Conservation (phyloP, 2,329 filamentous ascomycete genomes). For the Talaromyces islandicus region DNA sequence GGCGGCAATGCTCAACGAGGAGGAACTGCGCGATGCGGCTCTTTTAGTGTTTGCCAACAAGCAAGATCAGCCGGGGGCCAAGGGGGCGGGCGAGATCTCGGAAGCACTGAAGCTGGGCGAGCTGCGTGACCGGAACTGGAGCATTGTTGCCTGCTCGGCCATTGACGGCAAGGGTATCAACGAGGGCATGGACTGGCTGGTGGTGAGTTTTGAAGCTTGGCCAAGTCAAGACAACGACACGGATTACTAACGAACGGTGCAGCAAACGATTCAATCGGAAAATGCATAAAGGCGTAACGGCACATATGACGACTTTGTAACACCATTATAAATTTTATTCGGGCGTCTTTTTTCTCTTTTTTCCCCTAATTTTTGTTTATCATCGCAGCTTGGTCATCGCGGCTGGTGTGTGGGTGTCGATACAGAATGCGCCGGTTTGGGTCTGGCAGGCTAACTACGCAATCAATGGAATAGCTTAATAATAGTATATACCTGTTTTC, state of each 20-base stretch:
- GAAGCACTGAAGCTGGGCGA: conserved; percentile 87
- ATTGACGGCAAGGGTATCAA: conserved; percentile 91
- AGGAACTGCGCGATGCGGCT: conserved; percentile 88
- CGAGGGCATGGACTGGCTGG: conserved; percentile 99
- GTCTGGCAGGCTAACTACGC: not conserved
- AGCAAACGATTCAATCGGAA: conserved; percentile 41
- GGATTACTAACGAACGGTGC: not conserved
- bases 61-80: conserved; percentile 94
- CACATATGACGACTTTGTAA: conserved; percentile 11
- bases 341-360: conserved; percentile 7
- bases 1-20: conserved; percentile 91
- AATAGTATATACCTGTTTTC: conserved; percentile 5
- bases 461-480: not conserved
- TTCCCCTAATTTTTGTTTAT: not conserved
- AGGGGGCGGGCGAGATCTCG: conserved; percentile 93
- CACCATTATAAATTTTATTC: conserved; percentile 8
- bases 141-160: conserved; percentile 94
- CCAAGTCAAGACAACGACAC: not conserved
- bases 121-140: conserved; percentile 96
- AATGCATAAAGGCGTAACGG: conserved; percentile 32
- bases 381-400: not conserved
- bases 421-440: not conserved
- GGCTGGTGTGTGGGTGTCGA: not conserved
- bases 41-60: conserved; percentile 97
- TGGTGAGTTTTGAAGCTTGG: conserved; percentile 52